Base-by-base conservation (phyloP, 2,329 filamentous ascomycete genomes). In the Paracorniculantispora psalliotae region DNA sequence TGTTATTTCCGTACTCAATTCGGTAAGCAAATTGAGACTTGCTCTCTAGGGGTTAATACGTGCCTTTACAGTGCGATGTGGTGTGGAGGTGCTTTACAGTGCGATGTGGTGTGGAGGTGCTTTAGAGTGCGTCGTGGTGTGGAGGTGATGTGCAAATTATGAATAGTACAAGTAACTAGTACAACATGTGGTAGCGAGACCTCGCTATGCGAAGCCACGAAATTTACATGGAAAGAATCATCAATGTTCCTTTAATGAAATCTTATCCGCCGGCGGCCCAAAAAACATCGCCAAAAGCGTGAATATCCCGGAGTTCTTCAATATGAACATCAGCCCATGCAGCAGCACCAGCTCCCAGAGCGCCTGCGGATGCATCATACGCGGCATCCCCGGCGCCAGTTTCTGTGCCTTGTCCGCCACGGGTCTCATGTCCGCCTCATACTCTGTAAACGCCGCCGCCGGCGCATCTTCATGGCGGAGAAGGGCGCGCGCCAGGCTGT, bases 401-500 rank as follows among this genome's bases (percentile, higher is more conserved):
- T 71, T 69, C 59, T 80, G 77, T 2, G 73, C 67, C 0, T 73
- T 63, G 17, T 71, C 67, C 4, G 79, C 72, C 33, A 74, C 71
- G 0, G 76, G 77, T 3, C 70, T 66, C 62, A 79, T 71, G 8
- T 66, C 68, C 30, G 64, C 43, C 59, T 81, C 76, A 46, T 81
- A 81, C 4, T 63, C 63, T 4, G 66, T 62, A 6, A 77, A 66
- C 1, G 69, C 76, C 6, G 66, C 65, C 1, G 61, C 23, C 12
- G 72, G 57, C 43, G 69, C 64, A 12, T 61, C 30, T 0, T 63
- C 62, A 23, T 67, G 61, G 12, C 61, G 61, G 13, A 61, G 58
- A n/a, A 80, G 67, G 49, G 77, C 77, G 2, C 79, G 78, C 0
- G 80, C 81, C 1, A 84, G 72, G 0, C 80, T 69, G 62, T 82